Base-by-base conservation (phyloP, 164 flowering plant species). In the Protea cynaroides region DNA sequence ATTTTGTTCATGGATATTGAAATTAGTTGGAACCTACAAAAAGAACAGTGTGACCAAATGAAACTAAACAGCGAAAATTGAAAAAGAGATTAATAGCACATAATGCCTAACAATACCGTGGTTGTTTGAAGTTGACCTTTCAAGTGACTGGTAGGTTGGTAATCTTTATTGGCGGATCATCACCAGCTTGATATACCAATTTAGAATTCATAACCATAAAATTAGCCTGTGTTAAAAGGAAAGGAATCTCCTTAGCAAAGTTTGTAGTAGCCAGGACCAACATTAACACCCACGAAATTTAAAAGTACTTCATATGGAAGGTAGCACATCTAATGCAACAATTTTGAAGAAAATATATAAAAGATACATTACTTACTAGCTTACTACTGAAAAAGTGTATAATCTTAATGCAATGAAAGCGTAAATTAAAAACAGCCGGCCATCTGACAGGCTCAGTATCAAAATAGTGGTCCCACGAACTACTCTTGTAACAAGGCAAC, bases 221-320 rank as follows among this genome's bases (percentile, higher is more conserved):
- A 73, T 70, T 79, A 56, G 82, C 90, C 97, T 88, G 87, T 52
- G 49, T 65, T 15, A 56, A 56, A 72, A 65, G 63, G 14, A 69
- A 68, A 65, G 24, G 34, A 2, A 29, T n/a, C 34, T 29, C 34
- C 22, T 0, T 34, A 44, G 37, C 14, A 63, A 40, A 50, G 24
- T 63, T 50, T 22, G 11, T n/a, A 46, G 21, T n/a, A 23, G 21
- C 59, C 54, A 68, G 24, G 37, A 68, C 44, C 59, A 40, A 21
- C 23, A 40, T n/a, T 29, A 50, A 29, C 10, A 50, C 46, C 2
- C 3, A 21, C 46, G 7, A 29, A 58, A n/a, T 65, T n/a, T 11
- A n/a, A n/a, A 46, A 61, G 25, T 44, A 44, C 17, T 10, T 44
- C 49, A 10, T 44, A 11, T 44, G 7, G 12, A 44, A 44, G 12